Evolutionary conservation across 495 filamentous ascomycete species (phyloP).

Genomic region (Penicillium maclennaniae): DNA sequence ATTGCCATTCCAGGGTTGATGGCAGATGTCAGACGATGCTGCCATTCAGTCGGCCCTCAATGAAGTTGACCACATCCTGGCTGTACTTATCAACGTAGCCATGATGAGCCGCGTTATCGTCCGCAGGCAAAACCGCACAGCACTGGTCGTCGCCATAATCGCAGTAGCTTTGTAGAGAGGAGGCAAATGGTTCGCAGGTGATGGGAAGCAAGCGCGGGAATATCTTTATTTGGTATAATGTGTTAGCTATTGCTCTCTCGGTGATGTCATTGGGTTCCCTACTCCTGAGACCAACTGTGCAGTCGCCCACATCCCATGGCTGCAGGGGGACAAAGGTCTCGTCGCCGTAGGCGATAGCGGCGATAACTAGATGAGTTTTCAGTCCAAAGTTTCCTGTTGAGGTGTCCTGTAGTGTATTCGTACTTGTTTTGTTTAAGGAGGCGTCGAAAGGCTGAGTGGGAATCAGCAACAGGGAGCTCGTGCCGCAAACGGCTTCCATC

Average conservation of each 20-base stretch:
- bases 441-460: neutral
- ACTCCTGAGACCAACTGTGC: constrained; percentile 21
- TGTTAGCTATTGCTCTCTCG: neutral
- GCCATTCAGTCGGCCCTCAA: constrained; percentile 6
- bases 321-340: constrained; percentile 18
- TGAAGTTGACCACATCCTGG: constrained; percentile 23
- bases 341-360: constrained; percentile 20
- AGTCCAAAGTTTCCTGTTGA: neutral
- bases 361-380: constrained; percentile 11
- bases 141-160: constrained; percentile 18
- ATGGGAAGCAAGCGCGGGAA: constrained; percentile 17
- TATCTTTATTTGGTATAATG: neutral
- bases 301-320: constrained; percentile 22
- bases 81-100: constrained; percentile 17
- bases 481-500: constrained; percentile 23
- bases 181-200: constrained; percentile 17
- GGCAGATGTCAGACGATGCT: neutral
- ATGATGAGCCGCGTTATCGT: constrained; percentile 20
- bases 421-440: constrained; percentile 12
- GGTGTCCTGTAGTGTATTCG: neutral
- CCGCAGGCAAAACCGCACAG: neutral
- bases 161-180: constrained; percentile 21
- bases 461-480: constrained; percentile 6
- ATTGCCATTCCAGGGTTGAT: no score
- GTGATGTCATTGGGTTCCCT: constrained; percentile 1